phyloP scores from a whole-genome alignment of 2,329 filamentous ascomycete species.

The Ophiostoma ips region DNA sequence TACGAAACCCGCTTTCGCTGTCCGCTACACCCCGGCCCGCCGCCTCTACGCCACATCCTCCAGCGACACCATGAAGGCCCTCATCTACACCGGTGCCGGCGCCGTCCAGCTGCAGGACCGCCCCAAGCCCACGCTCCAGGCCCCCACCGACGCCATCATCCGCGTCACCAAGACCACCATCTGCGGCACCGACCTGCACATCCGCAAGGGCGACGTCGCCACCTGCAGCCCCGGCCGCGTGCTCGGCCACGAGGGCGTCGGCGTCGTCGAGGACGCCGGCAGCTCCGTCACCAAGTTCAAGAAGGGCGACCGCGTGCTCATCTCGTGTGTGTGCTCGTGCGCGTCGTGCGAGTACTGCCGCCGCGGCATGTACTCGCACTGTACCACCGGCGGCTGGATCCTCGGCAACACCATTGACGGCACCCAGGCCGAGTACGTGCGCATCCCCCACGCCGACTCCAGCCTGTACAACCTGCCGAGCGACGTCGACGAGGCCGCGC shows the following conservation, averaged over 20 bases:
- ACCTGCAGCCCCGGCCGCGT: constrained; percentile 30
- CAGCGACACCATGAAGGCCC: constrained; percentile 27
- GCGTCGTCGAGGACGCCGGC: constrained; percentile 31
- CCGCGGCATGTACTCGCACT: constrained; percentile 37
- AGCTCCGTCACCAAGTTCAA: constrained; percentile 30
- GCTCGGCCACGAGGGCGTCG: constrained; percentile 40
- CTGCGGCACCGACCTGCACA: constrained; percentile 43
- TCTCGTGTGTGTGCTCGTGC: constrained; percentile 37
- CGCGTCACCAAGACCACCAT: constrained; percentile 34
- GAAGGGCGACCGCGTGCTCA: constrained; percentile 36
- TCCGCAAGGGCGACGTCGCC: constrained; percentile 38
- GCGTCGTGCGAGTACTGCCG: constrained; percentile 37
- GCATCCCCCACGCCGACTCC: constrained; percentile 35
- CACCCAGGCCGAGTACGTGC: constrained; percentile 43
- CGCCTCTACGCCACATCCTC: background rate
- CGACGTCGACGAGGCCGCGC: constrained; percentile 18
- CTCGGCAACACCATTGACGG: constrained; percentile 39
- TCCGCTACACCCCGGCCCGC: background rate
- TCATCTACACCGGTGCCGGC: constrained; percentile 26
- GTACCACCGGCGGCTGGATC: constrained; percentile 38
- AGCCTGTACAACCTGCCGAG: constrained; percentile 34
- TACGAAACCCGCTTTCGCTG: background rate
- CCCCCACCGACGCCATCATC: constrained; percentile 34
- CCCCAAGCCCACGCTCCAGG: constrained; percentile 26
- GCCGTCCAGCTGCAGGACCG: constrained; percentile 26